phyloP scores from a whole-genome alignment of 2,329 filamentous ascomycete genomes.

The Aspergillus fumigatus region DNA sequence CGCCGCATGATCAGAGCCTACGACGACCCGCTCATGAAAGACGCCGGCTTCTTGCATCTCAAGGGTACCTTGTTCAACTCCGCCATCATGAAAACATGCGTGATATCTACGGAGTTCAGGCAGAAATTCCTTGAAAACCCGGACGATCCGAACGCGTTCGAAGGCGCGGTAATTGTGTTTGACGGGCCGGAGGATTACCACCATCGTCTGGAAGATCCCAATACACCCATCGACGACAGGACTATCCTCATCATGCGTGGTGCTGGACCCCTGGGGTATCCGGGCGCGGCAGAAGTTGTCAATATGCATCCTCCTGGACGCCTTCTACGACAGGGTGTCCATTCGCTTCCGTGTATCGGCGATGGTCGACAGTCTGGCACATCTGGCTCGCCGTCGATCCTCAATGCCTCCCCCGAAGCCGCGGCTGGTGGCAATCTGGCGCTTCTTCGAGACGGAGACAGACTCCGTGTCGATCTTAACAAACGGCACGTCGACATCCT shows the following conservation, averaged over 20 bases:
- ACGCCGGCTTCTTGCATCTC: slow-evolving; percentile 51
- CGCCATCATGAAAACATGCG: slow-evolving; percentile 52
- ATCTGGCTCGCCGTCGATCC: slow-evolving; percentile 51
- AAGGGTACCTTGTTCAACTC: slow-evolving; percentile 48
- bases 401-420: slow-evolving; percentile 55
- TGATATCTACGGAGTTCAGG: slow-evolving; percentile 45
- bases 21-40: slow-evolving; percentile 42
- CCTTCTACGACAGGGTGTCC: slow-evolving; percentile 44
- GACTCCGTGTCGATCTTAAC: slow-evolving; percentile 47
- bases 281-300: slow-evolving; percentile 50
- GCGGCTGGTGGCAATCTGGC: slow-evolving; percentile 52
- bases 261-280: slow-evolving; percentile 47
- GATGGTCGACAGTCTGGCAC: slow-evolving; percentile 55
- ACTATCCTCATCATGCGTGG: slow-evolving; percentile 50
- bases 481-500: slow-evolving; percentile 49
- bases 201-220: slow-evolving; percentile 39
- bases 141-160: slow-evolving; percentile 46
- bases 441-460: slow-evolving; percentile 48
- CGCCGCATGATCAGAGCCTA: slow-evolving; percentile 45
- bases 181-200: slow-evolving; percentile 50
- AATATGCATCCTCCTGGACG: slow-evolving; percentile 49
- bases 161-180: slow-evolving; percentile 46
- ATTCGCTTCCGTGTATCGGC: slow-evolving; percentile 49
- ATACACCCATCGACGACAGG: slow-evolving; percentile 35
- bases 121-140: slow-evolving; percentile 44